A percentile compares a stretch with the other conserved stretches of the same genome.
These are phyloP conservation scores for Coemansia sp. DNA, from an alignment of 192 early-diverging fungal genomes.

Conservation along the genomic window DNA sequence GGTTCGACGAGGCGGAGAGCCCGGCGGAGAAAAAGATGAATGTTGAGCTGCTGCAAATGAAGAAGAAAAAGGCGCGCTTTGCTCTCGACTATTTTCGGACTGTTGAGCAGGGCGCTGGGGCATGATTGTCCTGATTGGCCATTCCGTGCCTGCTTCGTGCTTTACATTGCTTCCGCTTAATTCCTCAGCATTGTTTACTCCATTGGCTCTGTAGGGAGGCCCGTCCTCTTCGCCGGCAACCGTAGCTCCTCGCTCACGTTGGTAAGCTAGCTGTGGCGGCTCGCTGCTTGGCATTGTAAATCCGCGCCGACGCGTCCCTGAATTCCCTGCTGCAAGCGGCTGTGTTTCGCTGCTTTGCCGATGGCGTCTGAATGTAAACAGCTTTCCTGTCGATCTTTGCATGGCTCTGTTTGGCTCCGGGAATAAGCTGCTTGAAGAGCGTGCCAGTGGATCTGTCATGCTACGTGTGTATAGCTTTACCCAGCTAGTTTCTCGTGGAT, in stretches of 20 bases:
- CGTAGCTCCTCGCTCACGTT: conserved; percentile 4
- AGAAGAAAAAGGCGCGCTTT: conserved; percentile 10
- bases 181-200: neutral
- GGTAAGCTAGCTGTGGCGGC: conserved; percentile 9
- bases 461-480: conserved; percentile 22
- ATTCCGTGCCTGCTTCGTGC: neutral
- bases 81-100: neutral
- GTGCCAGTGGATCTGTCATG: conserved; percentile 30
- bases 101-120: conserved; percentile 11
- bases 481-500: conserved; percentile 40
- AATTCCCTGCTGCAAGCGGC: conserved; percentile 29
- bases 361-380: conserved; percentile 36
- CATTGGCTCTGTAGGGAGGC: neutral
- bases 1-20: conserved; percentile 35
- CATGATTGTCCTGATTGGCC: conserved; percentile 19
- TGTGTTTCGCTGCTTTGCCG: conserved; percentile 43
- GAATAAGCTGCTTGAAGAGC: conserved; percentile 49
- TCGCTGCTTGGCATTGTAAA: conserved; percentile 38
- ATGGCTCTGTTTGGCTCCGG: conserved; percentile 16
- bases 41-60: conserved; percentile 18
- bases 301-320: conserved; percentile 32
- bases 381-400: conserved; percentile 36
- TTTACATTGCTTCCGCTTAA: neutral
- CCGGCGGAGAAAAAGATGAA: conserved; percentile 53
- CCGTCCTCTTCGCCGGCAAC: neutral